Evolutionary conservation across 805 yeast genomes (phyloP).

Genomic region (Candida alai): DNA sequence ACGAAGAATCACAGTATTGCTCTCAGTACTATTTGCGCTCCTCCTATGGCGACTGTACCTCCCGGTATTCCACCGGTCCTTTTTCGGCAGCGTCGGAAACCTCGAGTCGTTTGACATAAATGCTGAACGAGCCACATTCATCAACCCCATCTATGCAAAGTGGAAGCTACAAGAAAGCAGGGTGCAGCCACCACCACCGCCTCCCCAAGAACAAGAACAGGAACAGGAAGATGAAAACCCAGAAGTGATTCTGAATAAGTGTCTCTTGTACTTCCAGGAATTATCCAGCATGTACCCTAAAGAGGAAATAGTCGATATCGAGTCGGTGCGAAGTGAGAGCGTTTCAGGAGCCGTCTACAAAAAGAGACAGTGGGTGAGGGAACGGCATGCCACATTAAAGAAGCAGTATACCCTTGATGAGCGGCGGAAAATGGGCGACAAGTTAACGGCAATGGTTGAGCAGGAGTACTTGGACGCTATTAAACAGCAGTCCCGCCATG

Average conservation of each 20-base stretch:
- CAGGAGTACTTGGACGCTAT: background rate
- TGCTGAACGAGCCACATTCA: constrained; percentile 9
- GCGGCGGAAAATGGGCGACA: background rate
- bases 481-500: constrained; percentile 12
- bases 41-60: too few relatives aligned
- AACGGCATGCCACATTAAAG: constrained; percentile 14
- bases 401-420: constrained; percentile 7
- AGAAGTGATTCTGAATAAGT: constrained; percentile 4
- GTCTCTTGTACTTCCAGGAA: constrained; percentile 16
- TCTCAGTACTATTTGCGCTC: too few relatives aligned
- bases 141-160: constrained; percentile 16
- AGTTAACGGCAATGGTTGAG: constrained; percentile 1
- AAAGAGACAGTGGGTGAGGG: constrained; percentile 23
- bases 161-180: constrained; percentile 8
- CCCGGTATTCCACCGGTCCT: too few relatives aligned
- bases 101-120: constrained; percentile 9
- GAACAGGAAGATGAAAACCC: background rate
- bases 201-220: too few relatives aligned
- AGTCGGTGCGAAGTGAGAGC: background rate
- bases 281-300: constrained; percentile 9
- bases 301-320: constrained; percentile 6
- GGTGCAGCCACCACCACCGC: background rate
- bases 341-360: constrained; percentile 22
- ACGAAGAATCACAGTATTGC: too few relatives aligned
- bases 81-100: too few relatives aligned